These are phyloP conservation scores for Mortierella sp. DNA, from an alignment of 371 early-diverging fungal genomes.

Conservation along the genomic window DNA sequence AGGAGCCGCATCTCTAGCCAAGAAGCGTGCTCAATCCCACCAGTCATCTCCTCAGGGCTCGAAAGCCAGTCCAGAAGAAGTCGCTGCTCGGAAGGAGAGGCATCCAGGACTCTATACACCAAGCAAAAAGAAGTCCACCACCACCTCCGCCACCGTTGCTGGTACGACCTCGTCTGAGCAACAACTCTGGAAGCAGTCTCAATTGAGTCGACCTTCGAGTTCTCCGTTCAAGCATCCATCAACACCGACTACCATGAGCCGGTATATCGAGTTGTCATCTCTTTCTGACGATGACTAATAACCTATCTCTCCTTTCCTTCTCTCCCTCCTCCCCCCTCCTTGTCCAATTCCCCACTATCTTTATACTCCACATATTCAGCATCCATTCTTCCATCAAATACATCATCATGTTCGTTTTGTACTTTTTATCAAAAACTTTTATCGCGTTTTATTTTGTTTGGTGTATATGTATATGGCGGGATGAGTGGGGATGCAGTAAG, in stretches of 20 bases:
- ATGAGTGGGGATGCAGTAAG: constrained; percentile 11
- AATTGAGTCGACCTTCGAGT: neutral
- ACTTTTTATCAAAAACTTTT: neutral
- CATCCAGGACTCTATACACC: constrained; percentile 55
- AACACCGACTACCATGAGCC: constrained; percentile 36
- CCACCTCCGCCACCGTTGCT: too few relatives aligned
- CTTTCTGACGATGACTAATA: constrained; percentile 21
- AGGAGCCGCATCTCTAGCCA: constrained; percentile 9
- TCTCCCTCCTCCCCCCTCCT: neutral
- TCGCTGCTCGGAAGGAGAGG: constrained; percentile 12
- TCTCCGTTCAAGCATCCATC: constrained; percentile 22
- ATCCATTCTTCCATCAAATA: neutral
- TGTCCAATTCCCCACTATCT: too few relatives aligned
- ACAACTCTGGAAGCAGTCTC: neutral
- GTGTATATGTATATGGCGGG: neutral
- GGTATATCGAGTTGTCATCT: constrained; percentile 37
- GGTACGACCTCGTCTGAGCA: neutral
- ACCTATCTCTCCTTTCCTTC: neutral
- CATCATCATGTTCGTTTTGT: neutral
- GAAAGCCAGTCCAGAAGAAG: constrained; percentile 3
- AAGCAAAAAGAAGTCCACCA: constrained; percentile 28
- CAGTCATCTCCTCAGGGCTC: neutral
- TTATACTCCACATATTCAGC: neutral
- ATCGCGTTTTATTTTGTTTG: neutral
- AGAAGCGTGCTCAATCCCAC: neutral